Percentiles rank a stretch among this genome's conserved stretches.
Evolutionary conservation across 2,329 filamentous ascomycete genomes (phyloP).

Genomic region (Phaeoacremonium minimum): DNA sequence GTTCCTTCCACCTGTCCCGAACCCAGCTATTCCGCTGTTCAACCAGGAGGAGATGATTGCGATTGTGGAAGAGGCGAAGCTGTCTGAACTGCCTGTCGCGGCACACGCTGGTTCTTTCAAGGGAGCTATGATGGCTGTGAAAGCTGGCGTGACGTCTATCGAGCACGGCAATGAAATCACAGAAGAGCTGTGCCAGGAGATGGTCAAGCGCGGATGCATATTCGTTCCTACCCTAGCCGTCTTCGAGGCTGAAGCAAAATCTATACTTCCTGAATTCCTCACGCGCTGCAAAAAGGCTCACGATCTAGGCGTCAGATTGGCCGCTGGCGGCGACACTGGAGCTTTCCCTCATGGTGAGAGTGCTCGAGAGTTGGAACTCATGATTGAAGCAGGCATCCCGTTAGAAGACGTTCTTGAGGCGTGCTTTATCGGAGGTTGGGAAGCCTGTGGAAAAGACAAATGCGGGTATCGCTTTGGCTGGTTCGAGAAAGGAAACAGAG

Average conservation of each 20-base stretch:
- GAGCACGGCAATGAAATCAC: slow-evolving; percentile 37
- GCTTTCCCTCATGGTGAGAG: slow-evolving; percentile 49
- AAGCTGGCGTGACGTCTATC: slow-evolving; percentile 40
- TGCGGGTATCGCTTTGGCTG: slow-evolving; percentile 48
- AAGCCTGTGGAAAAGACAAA: slow-evolving; percentile 47
- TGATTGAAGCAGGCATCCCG: slow-evolving; percentile 45
- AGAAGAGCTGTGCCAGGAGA: slow-evolving; percentile 34
- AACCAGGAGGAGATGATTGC: slow-evolving; percentile 43
- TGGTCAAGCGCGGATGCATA: slow-evolving; percentile 38
- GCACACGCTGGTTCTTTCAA: slow-evolving; percentile 36
- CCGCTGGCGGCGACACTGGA: slow-evolving; percentile 50
- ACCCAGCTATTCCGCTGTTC: slow-evolving; percentile 39
- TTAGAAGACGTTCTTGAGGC: slow-evolving; percentile 44
- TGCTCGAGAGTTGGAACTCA: slow-evolving; percentile 47
- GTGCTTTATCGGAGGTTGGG: slow-evolving; percentile 48
- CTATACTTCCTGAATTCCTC: slow-evolving; percentile 23
- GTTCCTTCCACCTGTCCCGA: slow-evolving; percentile 30
- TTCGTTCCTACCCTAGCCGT: slow-evolving; percentile 50
- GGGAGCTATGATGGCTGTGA: slow-evolving; percentile 38
- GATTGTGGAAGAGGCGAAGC: slow-evolving; percentile 41
- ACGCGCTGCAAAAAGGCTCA: slow-evolving; percentile 36
- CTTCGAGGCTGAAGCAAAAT: slow-evolving; percentile 24
- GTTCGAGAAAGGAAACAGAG: slow-evolving; percentile 41
- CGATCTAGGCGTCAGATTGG: slow-evolving; percentile 42
- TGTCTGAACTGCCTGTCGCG: slow-evolving; percentile 34